Conservation (phyloP, 495 filamentous ascomycete species). For the Elasticomyces elasticus region DNA sequence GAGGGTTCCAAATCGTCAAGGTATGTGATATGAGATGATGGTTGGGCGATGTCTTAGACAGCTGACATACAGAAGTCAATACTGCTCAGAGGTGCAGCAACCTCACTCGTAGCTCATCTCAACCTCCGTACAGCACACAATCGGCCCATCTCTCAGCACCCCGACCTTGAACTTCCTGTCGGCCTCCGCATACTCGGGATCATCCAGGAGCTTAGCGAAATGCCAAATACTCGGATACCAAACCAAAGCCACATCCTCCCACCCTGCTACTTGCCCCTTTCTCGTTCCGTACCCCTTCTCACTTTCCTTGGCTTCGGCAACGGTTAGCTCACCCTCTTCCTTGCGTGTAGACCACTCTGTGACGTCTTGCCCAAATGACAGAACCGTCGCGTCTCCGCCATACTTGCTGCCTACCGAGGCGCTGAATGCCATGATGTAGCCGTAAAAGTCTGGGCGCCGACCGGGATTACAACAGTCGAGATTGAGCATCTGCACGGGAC, state of each 20-base stretch:
- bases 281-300: not conserved
- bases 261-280: not conserved
- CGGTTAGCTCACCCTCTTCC: constrained; percentile 3
- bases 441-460: not conserved
- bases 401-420: constrained; percentile 2
- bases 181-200: constrained; percentile 9
- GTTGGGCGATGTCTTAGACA: not conserved
- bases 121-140: constrained; percentile 5
- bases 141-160: constrained; percentile 6
- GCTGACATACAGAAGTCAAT: not conserved
- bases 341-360: not conserved
- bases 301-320: not conserved
- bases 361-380: not conserved
- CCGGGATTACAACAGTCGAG: not conserved
- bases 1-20: not conserved
- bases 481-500: constrained; percentile 12
- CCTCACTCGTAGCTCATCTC: not conserved
- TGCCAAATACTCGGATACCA: constrained; percentile 14
- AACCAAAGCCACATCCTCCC: constrained; percentile 4
- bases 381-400: not conserved
- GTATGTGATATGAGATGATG: not conserved
- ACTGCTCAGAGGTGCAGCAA: not conserved
- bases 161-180: constrained; percentile 13
- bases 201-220: constrained; percentile 16
- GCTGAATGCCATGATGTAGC: constrained; percentile 4